Evolutionary conservation across 352 stramenopile species (phyloP), one percentile per base, ranked within the genome.

Genomic region (Globisporangium paddicum): DNA sequence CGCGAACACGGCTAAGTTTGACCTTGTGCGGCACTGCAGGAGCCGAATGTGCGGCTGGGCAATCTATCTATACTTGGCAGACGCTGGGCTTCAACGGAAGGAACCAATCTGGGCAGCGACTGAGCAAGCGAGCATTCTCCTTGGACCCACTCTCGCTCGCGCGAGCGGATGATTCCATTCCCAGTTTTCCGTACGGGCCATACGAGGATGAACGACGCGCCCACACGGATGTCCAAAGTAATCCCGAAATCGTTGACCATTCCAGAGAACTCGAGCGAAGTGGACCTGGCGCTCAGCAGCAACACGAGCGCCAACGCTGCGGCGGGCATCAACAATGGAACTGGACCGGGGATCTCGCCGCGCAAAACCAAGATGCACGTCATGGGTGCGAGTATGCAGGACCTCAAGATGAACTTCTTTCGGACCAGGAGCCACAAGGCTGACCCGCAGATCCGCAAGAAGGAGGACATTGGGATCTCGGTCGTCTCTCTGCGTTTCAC

Each of bases 401-500:
- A 88, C 60, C 74, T 90, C 41, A 83, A 86, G 53, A 67, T 88
- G 42, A 90, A 90, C 59, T 81, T 90, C 32, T 90, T 92, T 54
- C 72, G 77, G 18, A 73, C 68, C 54, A 73, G 68, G 34, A 65
- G 46, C 5, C 52, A 64, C 51, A 85, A 71, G 19, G 42, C 55
- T 21, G 65, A 59, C 5, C 28, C 40, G 5, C 42, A 49, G 8
- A 60, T 73, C 11, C 80, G 68, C 56, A 81, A 79, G 49, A 75
- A 85, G n/a, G 85, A 92, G 54, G 85, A 89, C 55, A 89, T 93
- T 55, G 71, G 81, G 18, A 91, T 92, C 48, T 89, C 77, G 0
- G 69, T 91, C 49, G 49, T 88, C 35, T 90, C 79, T 23, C 68
- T 95, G 4, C 76, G 68, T 16, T 91, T 94, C 53, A 76, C 76